These are phyloP conservation scores for Lathyrus oleraceus DNA, from an alignment of 306 rosid genomes.

Conservation along the genomic window DNA sequence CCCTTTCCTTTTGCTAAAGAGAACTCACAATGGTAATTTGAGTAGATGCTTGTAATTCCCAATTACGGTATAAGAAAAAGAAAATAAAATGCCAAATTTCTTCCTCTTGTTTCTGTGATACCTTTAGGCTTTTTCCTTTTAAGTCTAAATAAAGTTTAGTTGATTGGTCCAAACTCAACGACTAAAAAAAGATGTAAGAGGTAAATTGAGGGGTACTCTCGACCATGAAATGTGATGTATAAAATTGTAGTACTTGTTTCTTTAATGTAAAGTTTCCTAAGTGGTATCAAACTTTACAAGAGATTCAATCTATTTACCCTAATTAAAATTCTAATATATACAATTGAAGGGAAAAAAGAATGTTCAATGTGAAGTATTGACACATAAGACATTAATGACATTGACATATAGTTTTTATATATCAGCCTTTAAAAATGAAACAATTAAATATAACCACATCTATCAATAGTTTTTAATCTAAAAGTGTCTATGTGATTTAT, in stretches of 20 bases:
- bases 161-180: constrained; percentile 46
- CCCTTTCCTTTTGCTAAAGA: constrained; percentile 46
- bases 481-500: no score
- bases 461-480: no score
- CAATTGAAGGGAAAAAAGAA: not conserved
- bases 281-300: constrained; percentile 40
- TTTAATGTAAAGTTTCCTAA: constrained; percentile 42
- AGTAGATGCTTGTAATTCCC: constrained; percentile 47
- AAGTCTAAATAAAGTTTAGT: constrained; percentile 35
- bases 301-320: constrained; percentile 29
- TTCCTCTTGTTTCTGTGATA: constrained; percentile 38
- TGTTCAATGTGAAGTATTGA: not conserved
- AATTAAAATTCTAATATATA: not conserved
- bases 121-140: constrained; percentile 37
- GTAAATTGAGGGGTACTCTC: constrained; percentile 44
- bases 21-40: constrained; percentile 47
- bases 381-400: not conserved
- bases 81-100: constrained; percentile 35
- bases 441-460: no score
- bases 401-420: no score
- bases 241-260: constrained; percentile 44
- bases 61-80: constrained; percentile 35
- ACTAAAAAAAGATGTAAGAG: constrained; percentile 37
- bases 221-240: constrained; percentile 27
- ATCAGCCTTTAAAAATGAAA: no score